Base-by-base conservation (phyloP, 2,329 filamentous ascomycete species). In the Blumeria graminis region DNA sequence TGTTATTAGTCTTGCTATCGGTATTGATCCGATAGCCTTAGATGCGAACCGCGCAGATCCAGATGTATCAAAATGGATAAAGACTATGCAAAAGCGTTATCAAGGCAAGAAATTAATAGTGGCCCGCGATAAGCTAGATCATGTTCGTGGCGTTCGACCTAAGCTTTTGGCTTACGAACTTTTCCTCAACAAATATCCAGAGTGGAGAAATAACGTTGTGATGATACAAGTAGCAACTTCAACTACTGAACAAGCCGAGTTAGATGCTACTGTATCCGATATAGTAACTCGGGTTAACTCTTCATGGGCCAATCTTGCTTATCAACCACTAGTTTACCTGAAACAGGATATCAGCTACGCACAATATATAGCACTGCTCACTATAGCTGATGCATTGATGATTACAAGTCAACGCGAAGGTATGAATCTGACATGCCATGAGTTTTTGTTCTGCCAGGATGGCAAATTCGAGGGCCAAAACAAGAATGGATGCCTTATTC, bases 221-320 rank as follows among this genome's bases (percentile, higher is more conserved):
- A 73, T 96, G 59, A 90, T 96, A 57, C 90, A 96, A 69, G 90
- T 96, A 13, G 90, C 89, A 3, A 84, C 92, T 3, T 94, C 89
- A 0, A 86, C 86, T 0, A 88, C 84, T 32, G 89, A 95, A 66
- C 86, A 93, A 67, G 79, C 80, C 18, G 89, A 95, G 65, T 76
- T 95, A 9, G 85, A 94, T 63, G 84, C 86, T 0, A 86, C 84
- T 0, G 84, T 96, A 28, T 89, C 86, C 1, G 88, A 95, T 67
- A 95, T 96, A 66, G 88, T 94, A 60, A 94, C 87, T 55, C 81
- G 90, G 58, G 90, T 96, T 67, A 94, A 96, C 68, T 92, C 87
- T 0, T 81, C 81, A 0, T 89, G 89, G 74, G 89, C 89, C 6
- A 94, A 88, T 32, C 74, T 96, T 54, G 86, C 87, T 0, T 92